These are phyloP conservation scores for Aureobasidium uvarum DNA, from an alignment of 2,329 filamentous ascomycete genomes.

Conservation along the genomic window DNA sequence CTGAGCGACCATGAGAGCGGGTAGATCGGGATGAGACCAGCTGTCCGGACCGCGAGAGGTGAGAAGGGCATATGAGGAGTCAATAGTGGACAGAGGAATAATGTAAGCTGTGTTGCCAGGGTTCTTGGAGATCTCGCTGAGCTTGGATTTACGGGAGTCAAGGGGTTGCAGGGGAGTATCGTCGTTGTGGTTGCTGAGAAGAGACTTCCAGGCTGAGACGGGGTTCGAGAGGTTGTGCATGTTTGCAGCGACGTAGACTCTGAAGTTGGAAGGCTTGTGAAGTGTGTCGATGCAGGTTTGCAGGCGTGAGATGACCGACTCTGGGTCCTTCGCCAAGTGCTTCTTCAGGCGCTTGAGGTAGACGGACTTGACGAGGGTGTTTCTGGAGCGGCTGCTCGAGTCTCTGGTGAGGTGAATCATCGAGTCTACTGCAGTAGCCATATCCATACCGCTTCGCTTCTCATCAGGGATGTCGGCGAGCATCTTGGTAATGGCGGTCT, in stretches of 20 bases:
- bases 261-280: constrained; percentile 81
- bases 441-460: constrained; percentile 77
- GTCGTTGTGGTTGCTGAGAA: constrained; percentile 55
- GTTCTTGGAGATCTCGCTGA: constrained; percentile 70
- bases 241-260: constrained; percentile 79
- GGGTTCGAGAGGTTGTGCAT: constrained; percentile 70
- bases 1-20: constrained; percentile 81
- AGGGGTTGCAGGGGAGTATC: constrained; percentile 65
- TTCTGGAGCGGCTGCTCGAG: constrained; percentile 72
- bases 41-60: constrained; percentile 71
- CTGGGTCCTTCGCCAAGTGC: constrained; percentile 72
- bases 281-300: constrained; percentile 72
- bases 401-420: constrained; percentile 78
- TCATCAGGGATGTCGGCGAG: constrained; percentile 87
- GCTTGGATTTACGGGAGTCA: constrained; percentile 65
- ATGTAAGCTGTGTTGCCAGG: constrained; percentile 76
- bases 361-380: constrained; percentile 79
- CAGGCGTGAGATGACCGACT: constrained; percentile 70
- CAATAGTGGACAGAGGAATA: constrained; percentile 86
- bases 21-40: constrained; percentile 72
- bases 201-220: constrained; percentile 72
- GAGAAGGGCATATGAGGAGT: constrained; percentile 84
- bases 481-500: constrained; percentile 69
- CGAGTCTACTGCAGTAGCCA: constrained; percentile 62
- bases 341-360: constrained; percentile 85